A percentile compares a stretch with the other conserved stretches of the same genome.
These are phyloP conservation scores for Cystofilobasidium ferigula DNA, from an alignment of 768 basidiomycete species.

Conservation along the genomic window DNA sequence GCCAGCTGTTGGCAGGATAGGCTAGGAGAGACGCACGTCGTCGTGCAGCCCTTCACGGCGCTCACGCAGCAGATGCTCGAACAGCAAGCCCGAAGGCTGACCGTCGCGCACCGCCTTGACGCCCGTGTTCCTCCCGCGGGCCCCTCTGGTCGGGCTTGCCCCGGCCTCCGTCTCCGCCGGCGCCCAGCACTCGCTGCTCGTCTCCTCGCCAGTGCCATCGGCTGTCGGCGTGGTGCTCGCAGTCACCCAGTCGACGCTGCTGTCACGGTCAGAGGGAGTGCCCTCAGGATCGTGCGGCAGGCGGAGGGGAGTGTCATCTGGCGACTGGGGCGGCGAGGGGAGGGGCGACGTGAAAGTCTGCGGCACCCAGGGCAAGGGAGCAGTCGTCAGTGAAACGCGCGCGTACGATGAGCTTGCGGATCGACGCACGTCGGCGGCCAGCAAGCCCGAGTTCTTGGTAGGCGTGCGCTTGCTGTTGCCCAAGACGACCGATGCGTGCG, in stretches of 20 bases:
- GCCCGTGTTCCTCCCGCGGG: too few relatives aligned
- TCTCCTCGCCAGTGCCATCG: too few relatives aligned
- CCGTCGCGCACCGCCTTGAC: background rate
- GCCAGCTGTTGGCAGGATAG: too few relatives aligned
- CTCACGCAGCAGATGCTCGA: background rate
- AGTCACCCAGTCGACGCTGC: background rate
- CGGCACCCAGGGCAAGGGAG: too few relatives aligned
- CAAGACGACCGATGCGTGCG: too few relatives aligned
- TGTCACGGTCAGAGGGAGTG: too few relatives aligned
- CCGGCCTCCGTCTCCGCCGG: background rate
- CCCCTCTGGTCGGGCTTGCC: background rate
- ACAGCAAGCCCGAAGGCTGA: background rate
- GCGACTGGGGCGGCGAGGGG: background rate
- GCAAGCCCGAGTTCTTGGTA: too few relatives aligned
- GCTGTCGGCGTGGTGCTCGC: background rate
- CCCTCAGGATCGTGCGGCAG: background rate
- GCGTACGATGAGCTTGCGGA: background rate
- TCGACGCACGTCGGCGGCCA: background rate
- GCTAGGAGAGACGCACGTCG: background rate
- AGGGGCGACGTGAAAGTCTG: background rate
- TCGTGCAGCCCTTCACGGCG: background rate
- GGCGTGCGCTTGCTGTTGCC: too few relatives aligned
- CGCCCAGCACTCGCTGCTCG: background rate
- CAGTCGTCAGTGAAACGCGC: background rate
- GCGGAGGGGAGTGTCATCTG: background rate